Conservation (phyloP, 176 grass and related monocot genomes). For the Dendrocalamus sinicus region DNA sequence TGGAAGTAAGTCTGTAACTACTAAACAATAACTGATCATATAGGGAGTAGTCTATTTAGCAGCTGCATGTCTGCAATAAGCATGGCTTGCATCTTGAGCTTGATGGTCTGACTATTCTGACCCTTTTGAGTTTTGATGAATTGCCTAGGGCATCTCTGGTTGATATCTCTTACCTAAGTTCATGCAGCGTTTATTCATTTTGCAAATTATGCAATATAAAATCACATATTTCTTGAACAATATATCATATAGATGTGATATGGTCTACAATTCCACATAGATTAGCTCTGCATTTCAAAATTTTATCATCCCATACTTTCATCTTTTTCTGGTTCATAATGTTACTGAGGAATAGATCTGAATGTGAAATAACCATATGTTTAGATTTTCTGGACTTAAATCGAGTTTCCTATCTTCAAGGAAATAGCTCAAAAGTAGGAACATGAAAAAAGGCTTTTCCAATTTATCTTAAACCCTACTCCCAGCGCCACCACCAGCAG, state of each 20-base stretch:
- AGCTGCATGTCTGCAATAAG: not conserved
- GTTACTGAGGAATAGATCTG: not conserved
- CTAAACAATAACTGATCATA: not conserved
- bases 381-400: not conserved
- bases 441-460: not conserved
- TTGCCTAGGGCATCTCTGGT: not conserved
- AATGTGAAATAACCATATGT: not conserved
- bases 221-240: slow-evolving; percentile 9
- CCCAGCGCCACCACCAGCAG: not conserved
- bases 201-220: not conserved
- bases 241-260: slow-evolving; percentile 3
- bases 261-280: slow-evolving; percentile 13
- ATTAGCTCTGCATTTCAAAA: not conserved
- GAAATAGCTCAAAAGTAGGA: not conserved
- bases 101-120: slow-evolving; percentile 25
- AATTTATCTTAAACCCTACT: slow-evolving; percentile 9
- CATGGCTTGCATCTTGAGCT: slow-evolving; percentile 12
- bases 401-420: not conserved
- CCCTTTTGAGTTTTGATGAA: not conserved
- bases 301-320: not conserved
- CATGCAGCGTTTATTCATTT: not conserved
- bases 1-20: not conserved
- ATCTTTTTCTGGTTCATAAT: slow-evolving; percentile 17
- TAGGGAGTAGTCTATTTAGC: not conserved
- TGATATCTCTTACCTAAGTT: not conserved